phyloP scores from a whole-genome alignment of 768 basidiomycete genomes.

The Mycena galopus region DNA sequence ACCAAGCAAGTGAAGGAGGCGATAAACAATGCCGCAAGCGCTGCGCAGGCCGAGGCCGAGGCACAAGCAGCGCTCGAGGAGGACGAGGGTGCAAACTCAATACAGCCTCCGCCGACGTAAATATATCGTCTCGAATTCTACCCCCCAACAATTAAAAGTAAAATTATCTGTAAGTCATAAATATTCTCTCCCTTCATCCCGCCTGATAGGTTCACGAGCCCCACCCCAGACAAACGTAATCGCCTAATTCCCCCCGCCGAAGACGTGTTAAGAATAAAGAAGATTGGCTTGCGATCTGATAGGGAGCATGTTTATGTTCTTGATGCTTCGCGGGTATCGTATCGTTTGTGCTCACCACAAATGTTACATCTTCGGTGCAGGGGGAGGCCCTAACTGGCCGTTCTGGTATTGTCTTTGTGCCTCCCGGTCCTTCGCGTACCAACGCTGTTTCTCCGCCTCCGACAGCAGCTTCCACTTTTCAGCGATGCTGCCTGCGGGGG shows the following conservation, averaged over 20 bases:
- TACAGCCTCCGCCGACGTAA: conserved; percentile 12
- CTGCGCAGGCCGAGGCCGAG: conserved; percentile 83
- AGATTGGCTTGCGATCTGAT: conserved; percentile 33
- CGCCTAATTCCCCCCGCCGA: conserved; percentile 13
- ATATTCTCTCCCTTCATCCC: neutral
- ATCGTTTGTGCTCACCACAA: conserved; percentile 22
- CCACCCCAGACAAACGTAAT: conserved; percentile 4
- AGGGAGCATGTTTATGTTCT: conserved; percentile 24
- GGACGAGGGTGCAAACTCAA: conserved; percentile 56
- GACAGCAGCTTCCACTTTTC: conserved; percentile 77
- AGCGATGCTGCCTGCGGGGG: conserved; percentile 75
- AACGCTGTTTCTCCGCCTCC: conserved; percentile 68
- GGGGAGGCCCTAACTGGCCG: too few relatives aligned
- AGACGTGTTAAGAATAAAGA: conserved; percentile 24
- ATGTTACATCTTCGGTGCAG: conserved; percentile 65
- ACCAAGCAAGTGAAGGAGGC: conserved; percentile 77
- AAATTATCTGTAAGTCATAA: conserved; percentile 22
- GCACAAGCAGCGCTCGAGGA: conserved; percentile 84
- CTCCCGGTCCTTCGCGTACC: conserved; percentile 65
- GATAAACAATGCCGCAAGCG: conserved; percentile 79
- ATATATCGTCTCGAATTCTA: conserved; percentile 20
- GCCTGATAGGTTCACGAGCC: conserved; percentile 3
- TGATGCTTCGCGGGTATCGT: conserved; percentile 22
- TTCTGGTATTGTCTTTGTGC: conserved; percentile 63
- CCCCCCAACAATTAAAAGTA: conserved; percentile 25